Conservation (phyloP, 2,329 filamentous ascomycete genomes). For the Pyrenochaeta sp. region DNA sequence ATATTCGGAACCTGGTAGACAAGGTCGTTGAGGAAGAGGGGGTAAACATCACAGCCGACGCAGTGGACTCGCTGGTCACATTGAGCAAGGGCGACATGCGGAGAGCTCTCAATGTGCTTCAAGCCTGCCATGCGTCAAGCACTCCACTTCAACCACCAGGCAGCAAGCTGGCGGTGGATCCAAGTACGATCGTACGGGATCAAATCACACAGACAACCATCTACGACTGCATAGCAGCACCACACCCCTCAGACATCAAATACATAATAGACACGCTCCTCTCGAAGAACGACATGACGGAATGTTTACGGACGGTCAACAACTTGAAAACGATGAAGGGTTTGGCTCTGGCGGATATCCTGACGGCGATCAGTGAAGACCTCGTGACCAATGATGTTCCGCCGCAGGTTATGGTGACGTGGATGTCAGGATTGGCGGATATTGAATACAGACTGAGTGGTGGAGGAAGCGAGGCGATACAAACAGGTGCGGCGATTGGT, state of each 20-base stretch:
- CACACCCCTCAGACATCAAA: constrained; percentile 85
- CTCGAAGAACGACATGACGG: constrained; percentile 84
- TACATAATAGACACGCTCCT: constrained; percentile 86
- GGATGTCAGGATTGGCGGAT: constrained; percentile 89
- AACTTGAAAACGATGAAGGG: constrained; percentile 85
- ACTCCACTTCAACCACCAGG: constrained; percentile 61
- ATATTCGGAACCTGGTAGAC: constrained; percentile 86
- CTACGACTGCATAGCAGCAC: constrained; percentile 96
- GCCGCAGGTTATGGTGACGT: constrained; percentile 84
- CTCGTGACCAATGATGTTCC: constrained; percentile 83
- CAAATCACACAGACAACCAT: constrained; percentile 91
- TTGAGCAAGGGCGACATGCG: constrained; percentile 97
- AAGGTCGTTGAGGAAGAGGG: constrained; percentile 87
- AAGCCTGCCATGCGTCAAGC: constrained; percentile 95
- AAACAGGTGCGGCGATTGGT: constrained; percentile 92
- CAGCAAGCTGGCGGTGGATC: constrained; percentile 54
- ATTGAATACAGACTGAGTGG: constrained; percentile 91
- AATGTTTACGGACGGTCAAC: constrained; percentile 87
- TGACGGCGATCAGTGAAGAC: constrained; percentile 85
- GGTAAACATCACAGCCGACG: constrained; percentile 82
- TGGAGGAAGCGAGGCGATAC: constrained; percentile 84
- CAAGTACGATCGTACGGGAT: constrained; percentile 74
- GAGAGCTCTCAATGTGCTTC: constrained; percentile 89
- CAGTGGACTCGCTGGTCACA: constrained; percentile 81
- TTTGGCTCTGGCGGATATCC: constrained; percentile 89